Base-by-base conservation (phyloP, 2,329 filamentous ascomycete genomes). In the Leptographium galeiforme region DNA sequence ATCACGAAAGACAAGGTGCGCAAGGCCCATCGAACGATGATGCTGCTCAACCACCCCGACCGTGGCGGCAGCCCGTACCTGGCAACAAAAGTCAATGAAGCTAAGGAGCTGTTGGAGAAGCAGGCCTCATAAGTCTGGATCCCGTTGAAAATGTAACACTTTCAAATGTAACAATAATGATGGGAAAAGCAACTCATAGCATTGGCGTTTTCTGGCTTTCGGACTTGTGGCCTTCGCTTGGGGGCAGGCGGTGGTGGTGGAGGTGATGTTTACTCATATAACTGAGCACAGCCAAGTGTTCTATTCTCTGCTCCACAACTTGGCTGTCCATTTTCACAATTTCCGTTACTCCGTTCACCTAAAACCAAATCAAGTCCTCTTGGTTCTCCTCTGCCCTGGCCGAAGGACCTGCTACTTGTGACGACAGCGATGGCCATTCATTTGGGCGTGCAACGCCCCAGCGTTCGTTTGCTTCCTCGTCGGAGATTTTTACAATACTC, bases 21-120 rank as follows among this genome's bases (percentile, higher is more conserved):
- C 66, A 96, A 96, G 73, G 89, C 90, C 62, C 93, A 98, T 71
- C 85, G 93, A 59, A 89, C 84, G 53, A 81, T 97, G 60, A 98
- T 98, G 91, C 81, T 98, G 54, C 76, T 95, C 60, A 98, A 98
- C 76, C 93, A 98, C 69, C 93, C 93, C 58, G 93, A 98, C 76
- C 86, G 93, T 65, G 93, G 93, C 60, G 93, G 93, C 41, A 96
- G 89, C 66, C 93, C 93, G 8, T 98, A 97, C 67, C 73, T 98
- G 46, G 93, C 93, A 14, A 96, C 90, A 52, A 98, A 98, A 70
- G 86, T 98, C 66, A 98, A 98, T 71, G 93, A 98, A 69, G 93
- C 93, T 41, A 98, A 98, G 70, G 91, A 97, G 67, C 81, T 97
- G 58, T 67, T 98, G 60, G 93, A 98, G 67, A 96, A 95, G 70